phyloP scores from a whole-genome alignment of 208 protist species.

The Angomonas ambiguus region DNA sequence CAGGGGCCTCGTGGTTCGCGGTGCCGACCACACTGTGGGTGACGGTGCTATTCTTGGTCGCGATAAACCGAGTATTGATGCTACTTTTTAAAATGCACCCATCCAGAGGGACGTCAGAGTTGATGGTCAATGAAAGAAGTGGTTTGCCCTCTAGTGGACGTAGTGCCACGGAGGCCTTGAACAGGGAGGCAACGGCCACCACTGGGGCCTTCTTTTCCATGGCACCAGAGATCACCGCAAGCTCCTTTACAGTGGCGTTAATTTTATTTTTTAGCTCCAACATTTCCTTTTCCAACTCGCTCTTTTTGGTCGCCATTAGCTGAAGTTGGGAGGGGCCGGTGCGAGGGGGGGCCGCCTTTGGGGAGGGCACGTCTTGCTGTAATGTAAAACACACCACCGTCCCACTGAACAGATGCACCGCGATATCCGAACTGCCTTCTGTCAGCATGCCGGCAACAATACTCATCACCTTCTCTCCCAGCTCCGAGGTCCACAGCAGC shows the following conservation, averaged over 20 bases:
- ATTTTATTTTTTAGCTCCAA: constrained; percentile 38
- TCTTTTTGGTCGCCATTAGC: constrained; percentile 23
- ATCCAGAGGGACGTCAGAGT: constrained; percentile 53
- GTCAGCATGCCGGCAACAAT: constrained; percentile 67
- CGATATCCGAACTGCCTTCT: constrained; percentile 26
- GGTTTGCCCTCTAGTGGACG: constrained; percentile 38
- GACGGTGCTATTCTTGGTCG: constrained; percentile 31
- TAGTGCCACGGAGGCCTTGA: constrained; percentile 48
- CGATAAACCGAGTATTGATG: constrained; percentile 34
- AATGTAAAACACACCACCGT: constrained; percentile 58
- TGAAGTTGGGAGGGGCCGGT: constrained; percentile 18
- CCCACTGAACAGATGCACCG: constrained; percentile 82
- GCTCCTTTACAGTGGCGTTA: constrained; percentile 29
- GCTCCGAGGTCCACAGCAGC: constrained; percentile 36
- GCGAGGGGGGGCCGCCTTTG: constrained; percentile 18
- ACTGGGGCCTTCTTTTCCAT: constrained; percentile 20
- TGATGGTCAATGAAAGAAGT: constrained; percentile 50
- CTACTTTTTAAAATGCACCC: constrained; percentile 44
- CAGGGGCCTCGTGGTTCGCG: not conserved
- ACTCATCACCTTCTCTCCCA: constrained; percentile 56
- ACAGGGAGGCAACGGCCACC: constrained; percentile 59
- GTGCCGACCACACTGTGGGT: constrained; percentile 5
- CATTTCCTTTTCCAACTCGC: constrained; percentile 38
- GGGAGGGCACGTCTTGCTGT: constrained; percentile 19
- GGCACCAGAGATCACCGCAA: constrained; percentile 25